Evolutionary conservation across 2,329 filamentous ascomycete species (phyloP).

Genomic region (Stagonosporopsis vannaccii): DNA sequence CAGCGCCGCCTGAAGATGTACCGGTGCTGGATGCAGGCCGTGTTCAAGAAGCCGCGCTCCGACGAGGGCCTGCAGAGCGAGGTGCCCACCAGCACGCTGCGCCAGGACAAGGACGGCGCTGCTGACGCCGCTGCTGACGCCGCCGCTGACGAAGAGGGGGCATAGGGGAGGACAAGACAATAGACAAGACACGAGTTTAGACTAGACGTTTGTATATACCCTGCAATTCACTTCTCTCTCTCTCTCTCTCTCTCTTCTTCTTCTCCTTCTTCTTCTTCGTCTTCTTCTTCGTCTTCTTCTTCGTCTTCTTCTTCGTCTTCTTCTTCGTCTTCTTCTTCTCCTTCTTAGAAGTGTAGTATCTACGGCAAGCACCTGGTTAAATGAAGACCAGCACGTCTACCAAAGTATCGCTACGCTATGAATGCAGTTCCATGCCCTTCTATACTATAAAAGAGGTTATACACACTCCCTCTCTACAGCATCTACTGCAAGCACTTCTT

Average conservation of each 20-base stretch:
- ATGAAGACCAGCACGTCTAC: no score
- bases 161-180: neutral
- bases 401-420: no score
- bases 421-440: no score
- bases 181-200: neutral
- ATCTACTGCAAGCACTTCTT: neutral
- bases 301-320: no score
- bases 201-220: constrained; percentile 4
- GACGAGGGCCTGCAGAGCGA: constrained; percentile 33
- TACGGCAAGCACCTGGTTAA: no score
- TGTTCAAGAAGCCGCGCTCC: constrained; percentile 69
- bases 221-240: neutral
- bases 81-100: constrained; percentile 44
- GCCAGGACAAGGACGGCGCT: constrained; percentile 42
- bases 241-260: neutral
- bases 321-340: no score
- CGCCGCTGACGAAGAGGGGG: constrained; percentile 17
- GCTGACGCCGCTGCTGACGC: no score
- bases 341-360: no score
- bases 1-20: constrained; percentile 96
- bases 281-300: no score
- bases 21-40: constrained; percentile 91
- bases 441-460: no score
- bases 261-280: neutral
- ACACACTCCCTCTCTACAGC: neutral